phyloP scores from a whole-genome alignment of 164 flowering plant species.

The Macadamia tetraphylla region DNA sequence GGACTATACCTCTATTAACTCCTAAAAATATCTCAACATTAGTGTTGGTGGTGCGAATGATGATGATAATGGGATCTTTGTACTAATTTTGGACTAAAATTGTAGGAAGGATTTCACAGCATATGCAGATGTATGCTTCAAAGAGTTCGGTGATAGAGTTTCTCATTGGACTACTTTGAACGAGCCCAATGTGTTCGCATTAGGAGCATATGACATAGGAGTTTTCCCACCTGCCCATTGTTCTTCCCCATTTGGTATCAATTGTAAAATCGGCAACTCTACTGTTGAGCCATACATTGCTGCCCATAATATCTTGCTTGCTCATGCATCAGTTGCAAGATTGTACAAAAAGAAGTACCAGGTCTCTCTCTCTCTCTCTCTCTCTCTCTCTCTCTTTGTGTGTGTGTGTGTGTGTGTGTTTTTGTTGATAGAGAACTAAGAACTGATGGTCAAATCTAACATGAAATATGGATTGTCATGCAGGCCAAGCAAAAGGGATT shows the following conservation, averaged over 20 bases:
- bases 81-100: neutral
- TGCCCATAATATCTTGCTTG: constrained; percentile 35
- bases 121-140: constrained; percentile 44
- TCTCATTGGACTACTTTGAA: constrained; percentile 48
- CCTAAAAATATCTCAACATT: too few relatives aligned
- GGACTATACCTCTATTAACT: too few relatives aligned
- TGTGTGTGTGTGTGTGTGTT: too few relatives aligned
- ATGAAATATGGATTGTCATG: constrained; percentile 2
- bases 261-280: constrained; percentile 42
- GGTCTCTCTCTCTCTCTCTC: constrained; percentile 10
- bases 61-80: neutral
- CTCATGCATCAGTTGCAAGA: constrained; percentile 43
- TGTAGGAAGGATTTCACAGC: constrained; percentile 36
- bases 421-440: too few relatives aligned
- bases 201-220: constrained; percentile 34
- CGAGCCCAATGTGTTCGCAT: constrained; percentile 30
- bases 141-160: constrained; percentile 51
- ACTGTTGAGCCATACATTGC: constrained; percentile 44
- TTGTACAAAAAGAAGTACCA: constrained; percentile 34
- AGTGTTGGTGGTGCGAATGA: too few relatives aligned
- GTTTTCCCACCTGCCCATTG: constrained; percentile 36
- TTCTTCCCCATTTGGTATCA: constrained; percentile 28
- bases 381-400: neutral
- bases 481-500: constrained; percentile 55
- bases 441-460: too few relatives aligned